Evolutionary conservation across 495 filamentous ascomycete genomes (phyloP), one percentile per base, ranked within the genome.

Genomic region (Trichodelitschia bisporula): DNA sequence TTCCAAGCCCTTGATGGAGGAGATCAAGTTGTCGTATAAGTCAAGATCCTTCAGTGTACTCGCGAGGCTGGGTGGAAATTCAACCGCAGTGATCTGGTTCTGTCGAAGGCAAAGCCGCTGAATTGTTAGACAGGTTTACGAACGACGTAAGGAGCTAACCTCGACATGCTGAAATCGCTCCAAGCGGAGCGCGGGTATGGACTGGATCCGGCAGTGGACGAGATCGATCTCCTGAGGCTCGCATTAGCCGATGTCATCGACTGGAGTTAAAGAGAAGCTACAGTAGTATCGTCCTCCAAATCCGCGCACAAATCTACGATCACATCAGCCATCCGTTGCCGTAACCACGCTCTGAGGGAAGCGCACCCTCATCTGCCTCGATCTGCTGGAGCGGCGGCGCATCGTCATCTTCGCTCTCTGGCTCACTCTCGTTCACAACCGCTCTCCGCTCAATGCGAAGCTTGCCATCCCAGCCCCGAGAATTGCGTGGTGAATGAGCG

Each of bases 21-120:
- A 64, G 42, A 97, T 82, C n/a, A 83, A 59, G 46, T 99, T 99
- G 49, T 99, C 86, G 59, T 99, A 99, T 40, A 99, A 63, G 43
- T 99, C 86, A 15, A 99, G 62, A 11, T 99, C 86, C 38, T 60
- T 45, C 13, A 99, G 53, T 3, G 64, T 75, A 12, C 21, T 6
- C 6, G 6, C 21, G 6, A 24, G n/a, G 6, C 6, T 8, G 18
- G 29, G 9, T n/a, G 92, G 62, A 1, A 69, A 60, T 35, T 78
- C 66, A 53, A 91, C 75, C 19, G 69, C 61, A 15, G 69, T 58
- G 47, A 99, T 80, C 43, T 69, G 58, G 46, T 99, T 99, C 47
- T 99, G 86, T 27, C 86, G 84, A 11, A 99, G 67, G 44, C 86
- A 91, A 50, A 99, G 48, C 55, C 74, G 71, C 65, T 73, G 27